phyloP scores from a whole-genome alignment of 495 filamentous ascomycete species.

The Podospora conica region DNA sequence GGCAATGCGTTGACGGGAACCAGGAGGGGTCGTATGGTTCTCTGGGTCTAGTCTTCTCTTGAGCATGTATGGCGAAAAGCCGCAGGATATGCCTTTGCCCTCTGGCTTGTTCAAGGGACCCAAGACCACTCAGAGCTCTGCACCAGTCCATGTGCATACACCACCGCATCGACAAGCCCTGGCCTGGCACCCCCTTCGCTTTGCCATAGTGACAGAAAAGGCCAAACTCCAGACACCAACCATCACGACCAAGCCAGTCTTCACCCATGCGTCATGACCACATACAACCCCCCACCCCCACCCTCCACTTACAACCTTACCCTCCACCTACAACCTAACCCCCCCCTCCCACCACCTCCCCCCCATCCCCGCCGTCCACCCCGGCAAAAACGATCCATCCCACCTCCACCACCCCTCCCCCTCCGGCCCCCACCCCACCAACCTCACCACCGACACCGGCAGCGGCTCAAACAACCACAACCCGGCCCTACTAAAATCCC shows the following conservation, averaged over 20 bases:
- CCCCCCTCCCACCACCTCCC: slow-evolving; percentile 62
- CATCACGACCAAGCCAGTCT: too few species aligned
- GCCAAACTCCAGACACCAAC: too few species aligned
- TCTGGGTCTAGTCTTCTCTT: neutral
- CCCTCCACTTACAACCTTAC: neutral
- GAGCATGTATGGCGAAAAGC: neutral
- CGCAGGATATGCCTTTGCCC: neutral
- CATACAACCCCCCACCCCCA: neutral
- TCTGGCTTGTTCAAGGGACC: too few species aligned
- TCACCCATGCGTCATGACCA: too few species aligned
- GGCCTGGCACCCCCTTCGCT: neutral
- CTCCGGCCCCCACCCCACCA: slow-evolving; percentile 47
- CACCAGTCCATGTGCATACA: too few species aligned
- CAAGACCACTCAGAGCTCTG: too few species aligned
- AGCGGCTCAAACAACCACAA: slow-evolving; percentile 65
- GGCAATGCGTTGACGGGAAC: neutral
- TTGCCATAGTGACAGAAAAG: too few species aligned
- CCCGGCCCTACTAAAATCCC: slow-evolving; percentile 57
- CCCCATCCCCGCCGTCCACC: slow-evolving; percentile 39
- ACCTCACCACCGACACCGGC: slow-evolving; percentile 55
- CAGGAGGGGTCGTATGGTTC: neutral
- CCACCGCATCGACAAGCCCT: too few species aligned
- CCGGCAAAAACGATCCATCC: slow-evolving; percentile 39
- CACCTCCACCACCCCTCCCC: slow-evolving; percentile 54
- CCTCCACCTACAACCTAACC: slow-evolving; percentile 26